These are phyloP conservation scores for Nannizziopsis arthrosporioides DNA, from an alignment of 2,329 filamentous ascomycete genomes.

Conservation along the genomic window DNA sequence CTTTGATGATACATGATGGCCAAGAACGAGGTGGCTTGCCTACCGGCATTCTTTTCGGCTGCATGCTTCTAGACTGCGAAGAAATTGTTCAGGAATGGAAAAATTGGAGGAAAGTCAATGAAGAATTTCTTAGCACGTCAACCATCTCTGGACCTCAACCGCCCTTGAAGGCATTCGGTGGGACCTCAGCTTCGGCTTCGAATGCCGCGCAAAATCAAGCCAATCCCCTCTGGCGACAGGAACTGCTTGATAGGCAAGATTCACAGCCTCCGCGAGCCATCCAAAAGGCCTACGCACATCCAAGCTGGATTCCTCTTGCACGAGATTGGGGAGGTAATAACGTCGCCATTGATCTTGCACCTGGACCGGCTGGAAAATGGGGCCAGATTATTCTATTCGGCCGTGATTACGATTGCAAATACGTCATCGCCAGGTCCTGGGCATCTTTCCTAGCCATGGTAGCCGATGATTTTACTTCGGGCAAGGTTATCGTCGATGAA, in stretches of 20 bases:
- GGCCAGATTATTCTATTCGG: conserved; percentile 95
- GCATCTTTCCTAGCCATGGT: conserved; percentile 71
- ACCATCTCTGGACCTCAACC: conserved; percentile 45
- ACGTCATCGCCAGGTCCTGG: conserved; percentile 90
- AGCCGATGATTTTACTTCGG: conserved; percentile 80
- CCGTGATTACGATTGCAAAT: conserved; percentile 97
- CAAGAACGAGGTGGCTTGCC: conserved; percentile 86
- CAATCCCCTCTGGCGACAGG: conserved; percentile 67
- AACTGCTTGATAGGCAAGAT: conserved; percentile 71
- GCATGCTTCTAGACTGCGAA: conserved; percentile 94
- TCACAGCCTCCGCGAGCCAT: conserved; percentile 77
- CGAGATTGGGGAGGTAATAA: conserved; percentile 99
- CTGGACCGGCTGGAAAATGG: conserved; percentile 82
- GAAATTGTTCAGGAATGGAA: conserved; percentile 97
- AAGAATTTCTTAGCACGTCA: conserved; percentile 63
- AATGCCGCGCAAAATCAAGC: conserved; percentile 44
- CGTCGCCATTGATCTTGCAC: conserved; percentile 81
- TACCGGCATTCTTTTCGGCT: conserved; percentile 83
- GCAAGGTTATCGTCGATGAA: conserved; percentile 86
- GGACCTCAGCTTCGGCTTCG: conserved; percentile 55
- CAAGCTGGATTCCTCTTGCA: conserved; percentile 88
- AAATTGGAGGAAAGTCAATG: conserved; percentile 88
- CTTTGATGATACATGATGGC: conserved; percentile 82
- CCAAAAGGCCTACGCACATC: conserved; percentile 85
- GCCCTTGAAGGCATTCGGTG: conserved; percentile 61